These are phyloP conservation scores for Nicotiana rustica DNA, from an alignment of 305 asterid species.

Conservation along the genomic window DNA sequence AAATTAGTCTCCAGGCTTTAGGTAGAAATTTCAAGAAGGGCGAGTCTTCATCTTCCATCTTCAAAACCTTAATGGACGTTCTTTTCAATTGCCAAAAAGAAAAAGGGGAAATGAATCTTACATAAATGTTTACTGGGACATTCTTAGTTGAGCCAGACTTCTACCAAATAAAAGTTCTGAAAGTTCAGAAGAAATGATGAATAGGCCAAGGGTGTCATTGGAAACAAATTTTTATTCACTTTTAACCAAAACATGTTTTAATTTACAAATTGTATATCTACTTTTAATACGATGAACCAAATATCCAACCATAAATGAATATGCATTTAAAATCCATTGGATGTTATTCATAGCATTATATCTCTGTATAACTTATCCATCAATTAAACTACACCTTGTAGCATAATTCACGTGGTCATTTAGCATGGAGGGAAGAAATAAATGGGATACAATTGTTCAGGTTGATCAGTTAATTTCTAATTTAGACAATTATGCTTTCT, in stretches of 20 bases:
- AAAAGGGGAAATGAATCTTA: neutral
- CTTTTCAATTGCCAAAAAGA: slow-evolving; percentile 25
- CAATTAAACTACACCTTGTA: neutral
- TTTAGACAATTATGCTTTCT: slow-evolving; percentile 3
- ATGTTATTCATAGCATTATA: neutral
- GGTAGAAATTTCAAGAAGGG: too few relatives aligned
- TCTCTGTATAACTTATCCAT: slow-evolving; percentile 11
- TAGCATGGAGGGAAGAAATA: slow-evolving; percentile 21
- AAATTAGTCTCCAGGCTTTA: neutral
- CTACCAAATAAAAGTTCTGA: slow-evolving; percentile 9
- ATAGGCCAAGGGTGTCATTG: neutral
- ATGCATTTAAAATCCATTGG: neutral
- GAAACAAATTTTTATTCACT: neutral
- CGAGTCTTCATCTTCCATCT: neutral
- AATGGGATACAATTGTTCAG: slow-evolving; percentile 15
- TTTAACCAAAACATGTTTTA: slow-evolving; percentile 3
- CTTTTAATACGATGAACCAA: neutral
- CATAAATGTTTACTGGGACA: slow-evolving; percentile 8
- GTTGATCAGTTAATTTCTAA: slow-evolving; percentile 9
- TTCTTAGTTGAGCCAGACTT: slow-evolving; percentile 16
- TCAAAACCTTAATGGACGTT: slow-evolving; percentile 8
- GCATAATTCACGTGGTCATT: slow-evolving; percentile 11
- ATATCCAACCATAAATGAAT: neutral
- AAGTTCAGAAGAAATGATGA: neutral
- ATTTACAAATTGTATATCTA: neutral